Evolutionary conservation across 176 grass and related monocot species (phyloP).

Genomic region (Phyllostachys edulis): DNA sequence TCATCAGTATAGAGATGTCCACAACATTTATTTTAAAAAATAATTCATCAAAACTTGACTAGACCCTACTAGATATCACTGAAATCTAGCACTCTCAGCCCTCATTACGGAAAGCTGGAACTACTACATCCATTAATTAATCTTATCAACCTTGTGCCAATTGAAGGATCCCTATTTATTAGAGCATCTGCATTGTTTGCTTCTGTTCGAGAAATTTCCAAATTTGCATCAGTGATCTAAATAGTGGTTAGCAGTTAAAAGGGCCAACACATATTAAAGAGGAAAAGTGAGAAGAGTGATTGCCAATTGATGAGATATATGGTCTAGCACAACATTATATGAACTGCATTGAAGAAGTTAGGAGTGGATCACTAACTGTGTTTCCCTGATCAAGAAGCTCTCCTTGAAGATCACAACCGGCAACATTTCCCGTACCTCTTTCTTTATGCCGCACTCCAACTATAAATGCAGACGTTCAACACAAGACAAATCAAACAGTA

Average conservation of each 20-base stretch:
- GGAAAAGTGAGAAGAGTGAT: not conserved
- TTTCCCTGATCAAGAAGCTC: constrained; percentile 94
- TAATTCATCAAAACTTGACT: not conserved
- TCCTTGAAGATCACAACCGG: constrained; percentile 89
- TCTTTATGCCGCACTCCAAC: constrained; percentile 70
- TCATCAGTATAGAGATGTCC: not conserved
- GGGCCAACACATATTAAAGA: not conserved
- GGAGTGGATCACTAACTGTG: constrained; percentile 68
- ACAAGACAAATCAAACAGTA: constrained; percentile 15
- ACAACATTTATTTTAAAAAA: not conserved
- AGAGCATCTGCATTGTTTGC: not conserved
- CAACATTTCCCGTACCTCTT: constrained; percentile 88
- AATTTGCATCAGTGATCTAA: not conserved
- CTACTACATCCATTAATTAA: not conserved
- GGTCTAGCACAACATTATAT: not conserved
- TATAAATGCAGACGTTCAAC: constrained; percentile 46
- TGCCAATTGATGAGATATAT: not conserved
- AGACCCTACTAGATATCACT: not conserved
- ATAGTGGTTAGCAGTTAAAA: not conserved
- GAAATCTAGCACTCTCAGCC: not conserved
- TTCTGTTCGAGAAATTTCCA: not conserved
- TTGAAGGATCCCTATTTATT: not conserved
- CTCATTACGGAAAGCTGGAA: not conserved
- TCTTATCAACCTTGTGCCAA: not conserved
- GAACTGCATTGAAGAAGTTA: constrained; percentile 14